These are phyloP conservation scores for Eutrema salsugineum DNA, from an alignment of 441 rosid species.

Conservation along the genomic window DNA sequence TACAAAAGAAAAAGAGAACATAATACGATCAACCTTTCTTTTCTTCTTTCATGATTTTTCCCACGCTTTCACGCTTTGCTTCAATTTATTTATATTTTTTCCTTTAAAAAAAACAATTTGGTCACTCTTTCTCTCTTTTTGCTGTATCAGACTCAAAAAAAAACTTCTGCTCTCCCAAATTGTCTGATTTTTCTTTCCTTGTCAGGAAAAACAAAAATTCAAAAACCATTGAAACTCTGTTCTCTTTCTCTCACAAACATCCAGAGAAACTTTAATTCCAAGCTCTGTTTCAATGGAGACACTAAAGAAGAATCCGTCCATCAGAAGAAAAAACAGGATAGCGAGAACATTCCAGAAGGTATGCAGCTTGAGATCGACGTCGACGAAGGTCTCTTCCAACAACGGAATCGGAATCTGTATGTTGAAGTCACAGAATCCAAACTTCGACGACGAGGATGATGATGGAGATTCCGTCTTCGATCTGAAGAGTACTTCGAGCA, in stretches of 20 bases:
- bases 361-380: conserved; percentile 51
- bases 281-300: conserved; percentile 48
- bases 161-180: background rate
- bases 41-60: conserved; percentile 15
- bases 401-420: conserved; percentile 79
- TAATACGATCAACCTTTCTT: conserved; percentile 16
- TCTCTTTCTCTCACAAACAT: background rate
- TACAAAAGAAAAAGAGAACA: conserved; percentile 11
- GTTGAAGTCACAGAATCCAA: conserved; percentile 44
- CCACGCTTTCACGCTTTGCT: conserved; percentile 37
- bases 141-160: background rate
- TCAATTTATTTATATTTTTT: conserved; percentile 1
- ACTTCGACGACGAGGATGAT: conserved; percentile 31
- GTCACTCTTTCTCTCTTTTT: background rate
- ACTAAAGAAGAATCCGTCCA: conserved; percentile 48
- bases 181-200: background rate
- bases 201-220: background rate
- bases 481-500: conserved; percentile 17
- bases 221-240: background rate
- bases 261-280: background rate
- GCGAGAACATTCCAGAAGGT: conserved; percentile 73
- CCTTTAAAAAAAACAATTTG: background rate
- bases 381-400: conserved; percentile 47
- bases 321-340: conserved; percentile 50
- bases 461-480: conserved; percentile 27